phyloP scores from a whole-genome alignment of 2,329 filamentous ascomycete species.

The Paraphaeosphaeria minitans region DNA sequence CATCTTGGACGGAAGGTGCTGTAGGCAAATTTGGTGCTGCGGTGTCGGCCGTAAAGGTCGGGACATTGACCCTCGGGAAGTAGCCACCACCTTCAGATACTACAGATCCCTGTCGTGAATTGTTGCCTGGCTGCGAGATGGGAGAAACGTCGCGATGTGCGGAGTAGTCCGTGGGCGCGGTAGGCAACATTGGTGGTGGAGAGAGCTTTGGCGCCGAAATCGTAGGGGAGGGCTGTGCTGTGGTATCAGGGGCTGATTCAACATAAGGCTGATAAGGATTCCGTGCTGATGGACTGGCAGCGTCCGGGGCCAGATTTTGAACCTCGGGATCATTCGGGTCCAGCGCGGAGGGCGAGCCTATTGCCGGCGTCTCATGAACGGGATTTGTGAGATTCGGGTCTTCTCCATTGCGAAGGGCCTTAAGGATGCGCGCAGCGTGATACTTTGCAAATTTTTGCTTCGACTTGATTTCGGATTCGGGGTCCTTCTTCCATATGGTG shows the following conservation, averaged over 20 bases:
- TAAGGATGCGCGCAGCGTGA: slow-evolving; percentile 88
- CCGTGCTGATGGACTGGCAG: slow-evolving; percentile 27
- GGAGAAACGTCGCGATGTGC: slow-evolving; percentile 60
- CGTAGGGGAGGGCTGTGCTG: slow-evolving; percentile 51
- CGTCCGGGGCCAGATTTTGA: slow-evolving; percentile 54
- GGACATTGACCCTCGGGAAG: slow-evolving; percentile 57
- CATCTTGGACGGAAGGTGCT: slow-evolving; percentile 38
- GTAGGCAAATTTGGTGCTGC: slow-evolving; percentile 44
- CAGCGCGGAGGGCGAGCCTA: slow-evolving; percentile 51
- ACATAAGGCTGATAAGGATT: slow-evolving; percentile 57
- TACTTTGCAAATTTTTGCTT: slow-evolving; percentile 98
- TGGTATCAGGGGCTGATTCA: slow-evolving; percentile 65
- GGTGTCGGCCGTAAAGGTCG: slow-evolving; percentile 51
- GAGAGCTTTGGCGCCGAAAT: slow-evolving; percentile 52
- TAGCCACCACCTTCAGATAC: slow-evolving; percentile 59
- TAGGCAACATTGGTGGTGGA: slow-evolving; percentile 41
- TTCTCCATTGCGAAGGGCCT: slow-evolving; percentile 85
- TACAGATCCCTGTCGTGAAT: slow-evolving; percentile 54
- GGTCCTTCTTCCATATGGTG: slow-evolving; percentile 74
- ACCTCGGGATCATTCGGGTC: slow-evolving; percentile 70
- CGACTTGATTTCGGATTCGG: slow-evolving; percentile 75
- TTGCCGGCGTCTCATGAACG: slow-evolving; percentile 57
- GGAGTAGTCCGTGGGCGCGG: slow-evolving; percentile 38
- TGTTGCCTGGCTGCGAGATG: slow-evolving; percentile 50
- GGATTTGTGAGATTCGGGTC: slow-evolving; percentile 94